These are phyloP conservation scores for Aspergillus sp. DNA, from an alignment of 2,329 filamentous ascomycete species.

Conservation along the genomic window DNA sequence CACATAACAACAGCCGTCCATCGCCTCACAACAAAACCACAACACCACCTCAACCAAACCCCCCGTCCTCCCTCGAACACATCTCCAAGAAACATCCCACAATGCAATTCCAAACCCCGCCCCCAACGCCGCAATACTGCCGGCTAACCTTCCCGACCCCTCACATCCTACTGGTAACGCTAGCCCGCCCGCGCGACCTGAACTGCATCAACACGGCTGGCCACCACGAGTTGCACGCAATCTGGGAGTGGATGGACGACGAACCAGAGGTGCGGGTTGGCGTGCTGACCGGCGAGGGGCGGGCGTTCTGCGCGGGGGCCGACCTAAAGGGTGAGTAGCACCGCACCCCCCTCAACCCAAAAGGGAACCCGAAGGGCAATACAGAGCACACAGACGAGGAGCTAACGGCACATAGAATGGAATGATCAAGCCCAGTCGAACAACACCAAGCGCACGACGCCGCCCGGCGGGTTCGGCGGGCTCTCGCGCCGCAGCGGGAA, in stretches of 20 bases:
- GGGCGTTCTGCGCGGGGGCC: constrained; percentile 45
- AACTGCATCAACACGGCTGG: constrained; percentile 46
- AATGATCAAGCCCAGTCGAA: constrained; percentile 22
- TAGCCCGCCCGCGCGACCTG: constrained; percentile 42
- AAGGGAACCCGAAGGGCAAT: neutral
- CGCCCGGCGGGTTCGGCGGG: constrained; percentile 39
- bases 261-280: constrained; percentile 41
- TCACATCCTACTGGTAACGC: constrained; percentile 47
- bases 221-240: constrained; percentile 39
- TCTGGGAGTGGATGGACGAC: constrained; percentile 47
- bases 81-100: constrained; percentile 1
- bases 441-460: constrained; percentile 15
- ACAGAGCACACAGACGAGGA: neutral
- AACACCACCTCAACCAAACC: neutral
- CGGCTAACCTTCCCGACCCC: constrained; percentile 43
- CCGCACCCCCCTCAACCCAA: too few species aligned
- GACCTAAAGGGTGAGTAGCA: constrained; percentile 40
- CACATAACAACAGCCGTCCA: neutral
- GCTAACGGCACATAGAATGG: constrained; percentile 28
- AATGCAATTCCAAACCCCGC: constrained; percentile 30
- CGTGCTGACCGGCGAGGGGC: constrained; percentile 40
- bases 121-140: constrained; percentile 30
- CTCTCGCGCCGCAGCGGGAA: constrained; percentile 45
- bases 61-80: neutral
- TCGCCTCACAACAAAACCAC: too few species aligned